These are phyloP conservation scores for Saccharomycopsis amapae DNA, from an alignment of 805 yeast genomes.

Conservation along the genomic window DNA sequence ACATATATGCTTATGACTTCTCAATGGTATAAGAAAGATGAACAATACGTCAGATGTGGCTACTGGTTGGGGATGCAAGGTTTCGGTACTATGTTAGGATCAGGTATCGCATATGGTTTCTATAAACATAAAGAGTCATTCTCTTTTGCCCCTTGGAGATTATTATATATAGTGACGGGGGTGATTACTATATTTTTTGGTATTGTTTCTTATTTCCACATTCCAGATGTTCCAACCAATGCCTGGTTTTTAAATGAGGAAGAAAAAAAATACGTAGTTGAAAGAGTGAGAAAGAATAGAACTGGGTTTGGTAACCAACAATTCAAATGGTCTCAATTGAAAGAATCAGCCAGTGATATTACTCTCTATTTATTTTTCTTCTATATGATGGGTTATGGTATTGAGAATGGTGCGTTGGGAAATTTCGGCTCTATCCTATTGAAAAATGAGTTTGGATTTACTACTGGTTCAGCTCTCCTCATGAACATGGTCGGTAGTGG, in stretches of 20 bases:
- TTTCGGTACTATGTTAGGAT: conserved; percentile 30
- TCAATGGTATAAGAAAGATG: conserved; percentile 32
- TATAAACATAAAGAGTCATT: conserved; percentile 28
- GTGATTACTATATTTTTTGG: conserved; percentile 43
- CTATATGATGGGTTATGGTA: conserved; percentile 28
- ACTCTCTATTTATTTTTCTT: conserved; percentile 35
- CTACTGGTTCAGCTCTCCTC: conserved; percentile 34
- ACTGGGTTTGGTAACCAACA: conserved; percentile 38
- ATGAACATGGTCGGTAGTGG: conserved; percentile 44
- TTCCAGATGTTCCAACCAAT: conserved; percentile 42
- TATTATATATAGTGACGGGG: conserved; percentile 48
- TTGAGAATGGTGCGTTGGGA: conserved; percentile 42
- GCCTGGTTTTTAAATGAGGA: conserved; percentile 34
- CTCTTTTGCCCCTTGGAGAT: conserved; percentile 43
- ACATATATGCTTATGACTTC: conserved; percentile 36
- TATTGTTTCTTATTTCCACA: conserved; percentile 31
- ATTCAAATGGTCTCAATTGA: conserved; percentile 33
- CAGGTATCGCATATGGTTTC: conserved; percentile 49
- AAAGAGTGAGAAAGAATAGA: conserved; percentile 37
- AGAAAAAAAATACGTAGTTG: conserved; percentile 37
- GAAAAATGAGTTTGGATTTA: conserved; percentile 33
- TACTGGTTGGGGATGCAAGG: conserved; percentile 32
- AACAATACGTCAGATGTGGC: conserved; percentile 31
- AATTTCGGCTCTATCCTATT: conserved; percentile 37
- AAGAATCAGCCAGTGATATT: conserved; percentile 35